These are phyloP conservation scores for Hypoxylon intermedium DNA, from an alignment of 495 filamentous ascomycete genomes.

Conservation along the genomic window DNA sequence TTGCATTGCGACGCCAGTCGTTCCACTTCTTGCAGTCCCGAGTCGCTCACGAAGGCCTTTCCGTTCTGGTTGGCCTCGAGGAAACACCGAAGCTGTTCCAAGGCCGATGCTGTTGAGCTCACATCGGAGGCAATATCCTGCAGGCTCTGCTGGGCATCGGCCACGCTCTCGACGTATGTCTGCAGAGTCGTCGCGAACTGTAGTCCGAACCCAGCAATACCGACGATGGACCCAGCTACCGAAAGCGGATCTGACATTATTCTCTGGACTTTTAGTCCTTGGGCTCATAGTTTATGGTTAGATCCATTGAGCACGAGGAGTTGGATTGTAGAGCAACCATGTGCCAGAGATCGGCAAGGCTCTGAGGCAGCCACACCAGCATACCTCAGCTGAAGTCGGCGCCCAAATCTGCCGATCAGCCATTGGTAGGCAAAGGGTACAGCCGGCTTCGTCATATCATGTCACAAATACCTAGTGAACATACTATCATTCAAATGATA, in stretches of 20 bases:
- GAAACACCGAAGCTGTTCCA: slow-evolving; percentile 26
- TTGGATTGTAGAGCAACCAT: too few species aligned
- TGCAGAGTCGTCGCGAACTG: slow-evolving; percentile 33
- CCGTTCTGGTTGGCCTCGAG: slow-evolving; percentile 7
- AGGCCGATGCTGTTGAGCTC: slow-evolving; percentile 26
- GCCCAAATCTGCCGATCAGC: too few species aligned
- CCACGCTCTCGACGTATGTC: slow-evolving; percentile 18
- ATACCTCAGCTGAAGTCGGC: too few species aligned
- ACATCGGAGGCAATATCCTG: slow-evolving; percentile 24
- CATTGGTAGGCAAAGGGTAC: too few species aligned
- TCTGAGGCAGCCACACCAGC: too few species aligned
- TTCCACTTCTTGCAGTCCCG: slow-evolving; percentile 20
- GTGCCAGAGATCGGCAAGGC: too few species aligned
- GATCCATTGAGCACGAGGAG: too few species aligned
- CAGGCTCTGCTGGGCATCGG: slow-evolving; percentile 16
- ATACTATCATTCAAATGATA: too few species aligned
- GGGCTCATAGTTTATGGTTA: too few species aligned
- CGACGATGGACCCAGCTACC: slow-evolving; percentile 20
- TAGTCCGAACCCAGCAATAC: slow-evolving; percentile 28
- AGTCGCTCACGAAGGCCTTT: slow-evolving; percentile 18
- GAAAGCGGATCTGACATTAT: slow-evolving; percentile 22
- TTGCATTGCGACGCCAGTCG: slow-evolving; percentile 30
- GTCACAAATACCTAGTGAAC: too few species aligned
- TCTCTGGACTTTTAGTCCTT: too few species aligned
- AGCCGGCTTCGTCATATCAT: too few species aligned